Base-by-base conservation (phyloP, 441 rosid genomes). In the Adansonia madagascariensis region DNA sequence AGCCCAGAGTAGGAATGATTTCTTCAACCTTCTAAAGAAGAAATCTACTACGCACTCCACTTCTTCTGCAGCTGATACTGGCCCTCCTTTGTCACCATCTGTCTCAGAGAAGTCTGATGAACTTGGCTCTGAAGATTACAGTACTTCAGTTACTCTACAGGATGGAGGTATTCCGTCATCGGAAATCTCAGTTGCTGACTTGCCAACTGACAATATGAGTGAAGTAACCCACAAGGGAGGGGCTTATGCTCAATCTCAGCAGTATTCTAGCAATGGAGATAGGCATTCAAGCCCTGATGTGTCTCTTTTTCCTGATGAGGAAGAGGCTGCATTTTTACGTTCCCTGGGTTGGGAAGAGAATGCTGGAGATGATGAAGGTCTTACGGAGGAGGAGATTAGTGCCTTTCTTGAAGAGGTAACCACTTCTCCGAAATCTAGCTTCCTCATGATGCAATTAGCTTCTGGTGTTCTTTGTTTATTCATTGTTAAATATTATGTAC, bases 1-100 rank as follows among this genome's bases (percentile, higher is more conserved):
- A 80, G 84, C 91, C 56, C 97, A 88, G 91, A 95, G 98, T 82
- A 87, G 98, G 82, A 84, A 83, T 84, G 98, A 91, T 47, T 95
- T 95, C 78, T 91, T 82, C 73, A 91, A 88, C 77, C 89, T 84
- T 55, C 59, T 95, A 74, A 95, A 92, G 82, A 86, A 86, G 89
- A 92, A 95, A 65, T 82, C 87, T 71, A 83, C 91, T n/a, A 61
- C 77, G 65, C 87, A 79, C 81, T 68, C 78, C 4, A 67, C 67
- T 76, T 20, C 83, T 17, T 12, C 75, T 44, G 73, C 67, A 61
- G 15, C 43, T 47, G 75, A 77, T 59, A 1, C 75, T 39, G 59
- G 61, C 31, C 73, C 70, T 62, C 17, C 75, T 57, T 56, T 65
- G 24, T 79, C 85, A 22, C 69, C 68, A 50, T 43, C 82, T 74